Evolutionary conservation across 306 rosid genomes (phyloP), one percentile per base, ranked within the genome.

Genomic region (Glycine soja): DNA sequence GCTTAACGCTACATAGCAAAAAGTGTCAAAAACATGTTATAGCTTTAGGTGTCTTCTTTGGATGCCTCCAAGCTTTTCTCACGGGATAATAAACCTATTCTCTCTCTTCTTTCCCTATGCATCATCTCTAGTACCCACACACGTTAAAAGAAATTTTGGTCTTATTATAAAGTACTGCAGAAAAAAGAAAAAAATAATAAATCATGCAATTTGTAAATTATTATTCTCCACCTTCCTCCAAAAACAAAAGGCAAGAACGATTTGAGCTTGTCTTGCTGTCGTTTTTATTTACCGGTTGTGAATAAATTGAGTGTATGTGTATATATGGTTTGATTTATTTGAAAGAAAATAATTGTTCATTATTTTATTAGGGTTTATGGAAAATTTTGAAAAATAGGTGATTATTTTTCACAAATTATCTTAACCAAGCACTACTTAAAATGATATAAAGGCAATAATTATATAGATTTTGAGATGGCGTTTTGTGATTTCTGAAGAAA

Each of bases 1-100:
- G 80, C 43, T 36, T 36, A 36, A 4, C 1, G 40, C 40, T 74
- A 64, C 50, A 50, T 15, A 59, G 65, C 78, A 75, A 59, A 72
- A 75, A 74, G 72, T 83, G 87, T 82, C 85, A 84, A 84, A 90
- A 70, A 32, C 76, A 52, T 45, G 56, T 80, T 82, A 46, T 84
- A 74, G 85, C 67, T 83, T 73, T 61, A 57, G 80, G 80, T 80
- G 67, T 74, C 73, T 77, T 82, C 82, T 90, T 76, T 74, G 85
- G 77, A 88, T 90, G 86, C 86, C 80, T 88, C 89, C 92, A 90
- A 90, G 75, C 11, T 77, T 76, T 85, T 63, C 80, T 85, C 90
- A 89, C 91, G 91, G 88, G 89, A 34, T 24, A 24, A 24, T 24
- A 24, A 76, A 75, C 12, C 42, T 8, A 32, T 34, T 66, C 59